Conservation (phyloP, 495 filamentous ascomycete species). For the Lophiostoma macrostomum region DNA sequence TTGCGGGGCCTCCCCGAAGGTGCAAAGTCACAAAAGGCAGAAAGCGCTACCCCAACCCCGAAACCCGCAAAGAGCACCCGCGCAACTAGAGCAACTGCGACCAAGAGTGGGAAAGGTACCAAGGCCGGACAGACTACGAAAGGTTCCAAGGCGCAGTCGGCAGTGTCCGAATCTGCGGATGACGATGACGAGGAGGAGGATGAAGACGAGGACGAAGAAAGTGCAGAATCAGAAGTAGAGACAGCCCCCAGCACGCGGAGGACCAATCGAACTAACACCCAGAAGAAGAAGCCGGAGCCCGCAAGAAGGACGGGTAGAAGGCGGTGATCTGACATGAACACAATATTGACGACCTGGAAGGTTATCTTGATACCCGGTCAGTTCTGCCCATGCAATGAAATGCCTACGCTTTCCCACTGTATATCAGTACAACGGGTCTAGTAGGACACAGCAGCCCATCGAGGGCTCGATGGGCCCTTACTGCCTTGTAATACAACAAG, state of each 20-base stretch:
- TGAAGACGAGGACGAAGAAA: constrained; percentile 38
- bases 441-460: too few relatives aligned
- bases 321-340: too few relatives aligned
- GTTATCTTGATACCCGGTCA: too few relatives aligned
- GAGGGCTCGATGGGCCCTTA: too few relatives aligned
- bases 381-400: too few relatives aligned
- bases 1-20: constrained; percentile 29
- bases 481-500: too few relatives aligned
- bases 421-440: too few relatives aligned
- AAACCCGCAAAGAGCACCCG: constrained; percentile 45
- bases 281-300: too few relatives aligned
- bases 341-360: too few relatives aligned
- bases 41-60: constrained; percentile 26
- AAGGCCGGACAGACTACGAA: constrained; percentile 36
- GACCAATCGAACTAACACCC: constrained; percentile 15
- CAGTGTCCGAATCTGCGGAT: constrained; percentile 26
- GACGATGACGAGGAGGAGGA: constrained; percentile 41
- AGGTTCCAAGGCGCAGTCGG: constrained; percentile 34
- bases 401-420: too few relatives aligned
- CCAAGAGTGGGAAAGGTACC: constrained; percentile 36
- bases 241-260: constrained; percentile 24
- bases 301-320: too few relatives aligned
- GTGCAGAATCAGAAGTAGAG: constrained; percentile 34
- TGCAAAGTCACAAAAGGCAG: constrained; percentile 39
- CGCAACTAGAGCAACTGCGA: constrained; percentile 33